Evolutionary conservation across 305 asterid genomes (phyloP).

Genomic region (Fraxinus xanthoxyloides): DNA sequence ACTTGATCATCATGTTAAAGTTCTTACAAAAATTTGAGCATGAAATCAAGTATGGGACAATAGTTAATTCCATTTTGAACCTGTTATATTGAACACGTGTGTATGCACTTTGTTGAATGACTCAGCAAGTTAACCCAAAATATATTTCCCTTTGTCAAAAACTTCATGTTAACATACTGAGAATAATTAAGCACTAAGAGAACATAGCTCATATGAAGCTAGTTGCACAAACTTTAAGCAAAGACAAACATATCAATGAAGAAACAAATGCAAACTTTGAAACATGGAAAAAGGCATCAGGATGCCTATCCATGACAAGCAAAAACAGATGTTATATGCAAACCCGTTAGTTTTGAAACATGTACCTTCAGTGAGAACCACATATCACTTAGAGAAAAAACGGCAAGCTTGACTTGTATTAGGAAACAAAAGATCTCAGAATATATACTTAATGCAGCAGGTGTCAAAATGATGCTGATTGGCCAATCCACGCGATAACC

Average conservation of each 20-base stretch:
- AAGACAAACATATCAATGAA: conserved; percentile 5
- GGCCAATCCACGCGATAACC: conserved; percentile 98
- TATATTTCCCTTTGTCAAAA: not conserved
- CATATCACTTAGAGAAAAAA: conserved; percentile 73
- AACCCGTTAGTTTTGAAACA: conserved; percentile 11
- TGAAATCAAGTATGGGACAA: not conserved
- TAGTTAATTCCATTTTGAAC: not conserved
- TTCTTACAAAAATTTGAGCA: not conserved
- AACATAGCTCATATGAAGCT: not conserved
- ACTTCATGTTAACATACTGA: not conserved
- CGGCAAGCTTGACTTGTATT: conserved; percentile 94
- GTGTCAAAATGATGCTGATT: conserved; percentile 74
- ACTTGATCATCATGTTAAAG: not conserved
- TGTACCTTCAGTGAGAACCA: conserved; percentile 85
- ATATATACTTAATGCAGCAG: conserved; percentile 69
- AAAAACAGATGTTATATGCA: conserved; percentile 8
- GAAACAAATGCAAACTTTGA: not conserved
- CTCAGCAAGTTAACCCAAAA: not conserved
- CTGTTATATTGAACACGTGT: not conserved
- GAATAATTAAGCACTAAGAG: not conserved
- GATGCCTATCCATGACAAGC: conserved; percentile 1
- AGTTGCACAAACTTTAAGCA: not conserved
- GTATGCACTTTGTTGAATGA: not conserved
- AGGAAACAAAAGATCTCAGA: conserved; percentile 84
- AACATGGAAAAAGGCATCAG: not conserved